Conservation (phyloP, 805 yeast genomes). For the Suhomyces prunicola region DNA sequence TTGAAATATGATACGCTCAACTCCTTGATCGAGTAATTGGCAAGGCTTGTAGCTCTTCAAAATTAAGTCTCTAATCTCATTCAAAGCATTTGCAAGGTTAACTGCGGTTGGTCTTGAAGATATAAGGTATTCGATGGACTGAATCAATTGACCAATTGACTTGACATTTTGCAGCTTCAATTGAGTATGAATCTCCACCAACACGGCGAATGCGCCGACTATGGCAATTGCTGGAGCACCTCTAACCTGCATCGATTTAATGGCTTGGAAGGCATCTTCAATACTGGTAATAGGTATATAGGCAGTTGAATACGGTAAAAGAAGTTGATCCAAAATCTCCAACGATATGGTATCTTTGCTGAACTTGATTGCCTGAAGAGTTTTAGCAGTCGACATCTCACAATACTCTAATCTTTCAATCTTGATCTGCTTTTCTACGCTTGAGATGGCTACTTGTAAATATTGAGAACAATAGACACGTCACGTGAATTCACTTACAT, state of each 20-base stretch:
- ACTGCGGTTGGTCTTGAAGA: conserved; percentile 95
- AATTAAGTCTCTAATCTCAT: conserved; percentile 42
- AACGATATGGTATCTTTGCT: conserved; percentile 46
- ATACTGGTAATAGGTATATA: conserved; percentile 62
- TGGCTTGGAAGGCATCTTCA: conserved; percentile 79
- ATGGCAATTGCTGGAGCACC: conserved; percentile 99
- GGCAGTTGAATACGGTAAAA: conserved; percentile 73
- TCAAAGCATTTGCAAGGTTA: conserved; percentile 74
- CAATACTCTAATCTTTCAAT: background rate
- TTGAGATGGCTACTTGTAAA: background rate
- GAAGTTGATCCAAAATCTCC: conserved; percentile 72
- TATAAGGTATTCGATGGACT: conserved; percentile 61
- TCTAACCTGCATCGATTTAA: conserved; percentile 87
- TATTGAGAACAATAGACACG: background rate
- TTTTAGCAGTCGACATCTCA: conserved; percentile 4
- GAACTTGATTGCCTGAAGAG: conserved; percentile 65
- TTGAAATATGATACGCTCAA: conserved; percentile 32
- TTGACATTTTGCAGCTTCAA: conserved; percentile 16
- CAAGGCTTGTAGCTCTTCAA: conserved; percentile 9
- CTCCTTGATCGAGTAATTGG: conserved; percentile 19
- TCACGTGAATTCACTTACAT: conserved; percentile 1
- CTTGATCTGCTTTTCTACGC: background rate
- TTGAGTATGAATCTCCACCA: conserved; percentile 56
- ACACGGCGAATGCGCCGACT: conserved; percentile 82
- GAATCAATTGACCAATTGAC: conserved; percentile 33